Percentiles rank a stretch among this genome's conserved stretches.
These are phyloP conservation scores for Tubosaeta sp. DNA, from an alignment of 768 basidiomycete species.

Conservation along the genomic window DNA sequence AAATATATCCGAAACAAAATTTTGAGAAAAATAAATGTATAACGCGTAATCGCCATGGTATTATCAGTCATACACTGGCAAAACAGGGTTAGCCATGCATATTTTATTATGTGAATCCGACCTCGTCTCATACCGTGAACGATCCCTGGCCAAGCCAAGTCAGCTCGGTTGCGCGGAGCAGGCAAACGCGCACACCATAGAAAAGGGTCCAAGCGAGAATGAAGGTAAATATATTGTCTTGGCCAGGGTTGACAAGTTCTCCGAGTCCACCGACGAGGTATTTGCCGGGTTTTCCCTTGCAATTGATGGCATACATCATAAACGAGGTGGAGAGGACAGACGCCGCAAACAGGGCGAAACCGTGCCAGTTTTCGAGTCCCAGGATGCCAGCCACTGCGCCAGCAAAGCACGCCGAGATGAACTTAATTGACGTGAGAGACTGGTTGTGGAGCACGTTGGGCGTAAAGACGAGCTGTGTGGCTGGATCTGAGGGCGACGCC, in stretches of 20 bases:
- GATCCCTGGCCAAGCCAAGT: slow-evolving; percentile 31
- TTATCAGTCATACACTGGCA: slow-evolving; percentile 39
- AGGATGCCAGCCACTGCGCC: slow-evolving; percentile 88
- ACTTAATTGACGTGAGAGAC: slow-evolving; percentile 63
- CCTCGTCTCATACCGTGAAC: slow-evolving; percentile 40
- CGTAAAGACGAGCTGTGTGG: slow-evolving; percentile 59
- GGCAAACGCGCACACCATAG: slow-evolving; percentile 57
- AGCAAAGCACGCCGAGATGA: slow-evolving; percentile 78
- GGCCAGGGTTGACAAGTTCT: slow-evolving; percentile 77
- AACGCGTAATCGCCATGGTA: background rate
- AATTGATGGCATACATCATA: slow-evolving; percentile 66
- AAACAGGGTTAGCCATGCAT: slow-evolving; percentile 2
- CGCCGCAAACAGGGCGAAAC: slow-evolving; percentile 72
- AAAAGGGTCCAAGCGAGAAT: slow-evolving; percentile 92
- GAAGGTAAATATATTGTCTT: slow-evolving; percentile 89
- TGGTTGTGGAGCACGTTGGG: slow-evolving; percentile 67
- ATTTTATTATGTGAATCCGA: no score
- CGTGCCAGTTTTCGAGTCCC: slow-evolving; percentile 79
- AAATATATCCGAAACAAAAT: background rate
- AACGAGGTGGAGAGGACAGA: slow-evolving; percentile 66
- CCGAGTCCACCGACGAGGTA: slow-evolving; percentile 59
- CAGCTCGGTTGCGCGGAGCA: background rate
- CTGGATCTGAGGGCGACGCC: slow-evolving; percentile 45
- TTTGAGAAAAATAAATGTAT: background rate
- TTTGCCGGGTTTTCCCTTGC: slow-evolving; percentile 57